Conservation (phyloP, 192 early-diverging fungal species). For the Linderina pennispora region DNA sequence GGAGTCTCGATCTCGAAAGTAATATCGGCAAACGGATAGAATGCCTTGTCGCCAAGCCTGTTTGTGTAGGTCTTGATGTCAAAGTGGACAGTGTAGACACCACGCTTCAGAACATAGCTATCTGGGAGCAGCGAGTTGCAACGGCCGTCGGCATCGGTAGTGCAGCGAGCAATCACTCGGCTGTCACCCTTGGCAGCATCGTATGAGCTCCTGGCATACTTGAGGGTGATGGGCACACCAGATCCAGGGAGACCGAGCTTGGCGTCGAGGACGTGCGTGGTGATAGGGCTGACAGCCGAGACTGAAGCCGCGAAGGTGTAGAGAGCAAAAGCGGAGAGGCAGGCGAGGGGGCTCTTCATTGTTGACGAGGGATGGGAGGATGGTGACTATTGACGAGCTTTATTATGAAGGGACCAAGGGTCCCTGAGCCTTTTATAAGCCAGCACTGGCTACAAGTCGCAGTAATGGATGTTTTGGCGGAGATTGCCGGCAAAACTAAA, state of each 20-base stretch:
- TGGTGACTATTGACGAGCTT: too few relatives aligned
- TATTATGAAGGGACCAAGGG: too few relatives aligned
- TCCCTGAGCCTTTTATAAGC: too few relatives aligned
- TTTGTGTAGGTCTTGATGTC: slow-evolving; percentile 68
- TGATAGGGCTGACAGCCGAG: slow-evolving; percentile 61
- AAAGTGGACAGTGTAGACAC: slow-evolving; percentile 76
- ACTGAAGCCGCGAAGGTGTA: slow-evolving; percentile 1
- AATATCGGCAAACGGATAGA: slow-evolving; percentile 69
- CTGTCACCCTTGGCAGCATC: slow-evolving; percentile 29
- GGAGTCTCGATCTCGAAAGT: slow-evolving; percentile 59
- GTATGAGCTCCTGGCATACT: slow-evolving; percentile 29
- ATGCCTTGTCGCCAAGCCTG: slow-evolving; percentile 52
- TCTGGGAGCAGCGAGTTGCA: slow-evolving; percentile 56
- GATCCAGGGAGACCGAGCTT: slow-evolving; percentile 65
- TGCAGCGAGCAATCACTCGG: slow-evolving; percentile 33
- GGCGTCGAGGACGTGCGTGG: slow-evolving; percentile 87
- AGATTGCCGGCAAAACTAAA: too few relatives aligned
- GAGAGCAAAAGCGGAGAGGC: neutral
- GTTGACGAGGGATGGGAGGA: too few relatives aligned
- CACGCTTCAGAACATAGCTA: slow-evolving; percentile 52
- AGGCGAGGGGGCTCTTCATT: too few relatives aligned
- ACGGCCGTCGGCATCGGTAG: slow-evolving; percentile 74
- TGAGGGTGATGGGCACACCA: slow-evolving; percentile 65
- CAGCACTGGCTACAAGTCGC: too few relatives aligned
- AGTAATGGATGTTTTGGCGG: too few relatives aligned